These are phyloP conservation scores for Nemania serpens DNA, from an alignment of 2,329 filamentous ascomycete species.

Conservation along the genomic window DNA sequence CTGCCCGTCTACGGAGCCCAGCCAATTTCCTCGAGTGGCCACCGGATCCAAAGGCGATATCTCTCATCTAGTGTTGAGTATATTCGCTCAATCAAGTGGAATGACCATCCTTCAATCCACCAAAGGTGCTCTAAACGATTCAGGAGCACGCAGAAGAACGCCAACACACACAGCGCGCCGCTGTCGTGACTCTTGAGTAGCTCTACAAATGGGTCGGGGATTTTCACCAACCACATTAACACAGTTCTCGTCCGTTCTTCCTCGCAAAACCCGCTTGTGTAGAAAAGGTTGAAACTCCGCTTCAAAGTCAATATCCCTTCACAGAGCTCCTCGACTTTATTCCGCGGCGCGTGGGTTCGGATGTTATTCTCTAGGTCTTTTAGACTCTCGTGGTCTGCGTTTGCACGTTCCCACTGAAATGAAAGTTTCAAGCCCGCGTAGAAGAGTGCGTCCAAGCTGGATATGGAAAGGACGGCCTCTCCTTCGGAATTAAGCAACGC, in stretches of 20 bases:
- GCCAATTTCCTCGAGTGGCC: slow-evolving; percentile 40
- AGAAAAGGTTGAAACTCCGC: slow-evolving; percentile 31
- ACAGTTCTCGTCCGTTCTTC: slow-evolving; percentile 30
- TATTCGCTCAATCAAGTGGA: slow-evolving; percentile 38
- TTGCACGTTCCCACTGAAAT: slow-evolving; percentile 21
- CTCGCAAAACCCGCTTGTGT: slow-evolving; percentile 20
- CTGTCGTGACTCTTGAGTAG: slow-evolving; percentile 31
- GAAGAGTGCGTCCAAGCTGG: slow-evolving; percentile 39
- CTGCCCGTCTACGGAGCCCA: slow-evolving; percentile 30
- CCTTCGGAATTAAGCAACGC: slow-evolving; percentile 40
- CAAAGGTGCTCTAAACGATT: slow-evolving; percentile 37
- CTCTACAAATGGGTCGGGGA: slow-evolving; percentile 28
- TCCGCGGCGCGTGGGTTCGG: slow-evolving; percentile 16
- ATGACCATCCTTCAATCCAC: slow-evolving; percentile 40
- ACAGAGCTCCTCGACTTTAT: slow-evolving; percentile 24
- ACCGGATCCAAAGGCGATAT: slow-evolving; percentile 39
- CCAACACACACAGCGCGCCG: slow-evolving; percentile 35
- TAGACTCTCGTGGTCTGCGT: slow-evolving; percentile 32
- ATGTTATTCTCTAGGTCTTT: slow-evolving; percentile 31
- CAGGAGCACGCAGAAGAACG: slow-evolving; percentile 40
- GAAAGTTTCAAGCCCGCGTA: slow-evolving; percentile 33
- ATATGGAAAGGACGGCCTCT: slow-evolving; percentile 26
- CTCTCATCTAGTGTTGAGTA: slow-evolving; percentile 34
- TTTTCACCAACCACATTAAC: slow-evolving; percentile 34
- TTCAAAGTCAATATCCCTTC: slow-evolving; percentile 27